Evolutionary conservation across 2,329 filamentous ascomycete genomes (phyloP).

Genomic region (Fusarium bactridioides): DNA sequence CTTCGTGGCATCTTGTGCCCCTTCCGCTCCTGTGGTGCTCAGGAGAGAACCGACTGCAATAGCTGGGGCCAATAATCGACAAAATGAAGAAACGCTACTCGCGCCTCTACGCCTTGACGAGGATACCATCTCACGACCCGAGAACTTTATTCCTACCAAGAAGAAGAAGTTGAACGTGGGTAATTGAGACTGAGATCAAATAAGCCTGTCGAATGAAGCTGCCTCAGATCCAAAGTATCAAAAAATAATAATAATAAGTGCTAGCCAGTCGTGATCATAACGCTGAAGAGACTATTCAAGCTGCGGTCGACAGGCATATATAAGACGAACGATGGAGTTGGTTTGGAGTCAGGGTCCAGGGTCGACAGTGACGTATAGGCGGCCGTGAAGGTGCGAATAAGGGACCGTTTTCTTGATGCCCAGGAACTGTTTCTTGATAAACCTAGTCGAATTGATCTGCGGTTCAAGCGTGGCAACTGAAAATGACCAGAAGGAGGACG

Average conservation of each 20-base stretch:
- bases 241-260: neutral
- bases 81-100: slow-evolving; percentile 30
- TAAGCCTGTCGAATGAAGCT: neutral
- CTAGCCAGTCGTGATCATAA: slow-evolving; percentile 19
- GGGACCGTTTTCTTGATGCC: slow-evolving; percentile 8
- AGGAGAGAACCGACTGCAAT: slow-evolving; percentile 36
- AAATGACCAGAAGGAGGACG: slow-evolving; percentile 13
- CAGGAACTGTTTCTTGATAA: slow-evolving; percentile 29
- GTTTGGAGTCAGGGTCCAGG: slow-evolving; percentile 14
- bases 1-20: slow-evolving; percentile 17
- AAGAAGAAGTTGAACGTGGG: neutral
- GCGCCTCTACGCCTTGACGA: slow-evolving; percentile 13
- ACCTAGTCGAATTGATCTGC: slow-evolving; percentile 31
- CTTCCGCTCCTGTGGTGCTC: slow-evolving; percentile 19
- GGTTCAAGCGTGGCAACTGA: slow-evolving; percentile 3
- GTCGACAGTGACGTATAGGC: slow-evolving; percentile 28
- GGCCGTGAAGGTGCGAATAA: slow-evolving; percentile 13
- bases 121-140: slow-evolving; percentile 25
- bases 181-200: neutral
- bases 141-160: neutral
- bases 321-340: slow-evolving; percentile 16
- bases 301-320: slow-evolving; percentile 3
- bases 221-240: slow-evolving; percentile 5
- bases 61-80: slow-evolving; percentile 30
- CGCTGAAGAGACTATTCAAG: slow-evolving; percentile 10